Evolutionary conservation across 495 filamentous ascomycete genomes (phyloP), one percentile per base, ranked within the genome.

Genomic region (Penicillium roqueforti): DNA sequence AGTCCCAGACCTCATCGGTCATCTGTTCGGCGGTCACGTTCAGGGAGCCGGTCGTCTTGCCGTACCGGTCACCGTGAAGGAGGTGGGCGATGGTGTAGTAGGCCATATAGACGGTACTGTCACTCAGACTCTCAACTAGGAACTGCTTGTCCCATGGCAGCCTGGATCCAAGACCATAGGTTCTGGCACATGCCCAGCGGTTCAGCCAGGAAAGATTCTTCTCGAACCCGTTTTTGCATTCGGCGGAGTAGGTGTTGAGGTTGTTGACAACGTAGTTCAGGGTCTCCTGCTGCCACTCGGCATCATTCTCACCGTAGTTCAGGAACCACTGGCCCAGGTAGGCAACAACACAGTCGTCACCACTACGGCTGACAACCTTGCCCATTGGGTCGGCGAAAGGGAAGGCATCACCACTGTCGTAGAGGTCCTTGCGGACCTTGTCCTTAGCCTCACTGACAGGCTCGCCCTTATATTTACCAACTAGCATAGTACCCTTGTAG

Each of bases 1-100:
- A 96, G 71, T 98, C 92, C 92, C 92, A 98, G 29, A 96, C 87
- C 57, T 95, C 92, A 60, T 97, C 92, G 34, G 78, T 89, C 90
- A 98, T 93, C 71, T 97, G 89, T 11, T 91, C 87, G 1, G 92
- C 76, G 32, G 78, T 84, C 55, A 96, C 76, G 52, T 83, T 74
- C 22, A 85, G 72, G 26, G 79, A 66, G 47, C 92, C 92, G 47
- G 78, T 75, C 47, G 83, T 76, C 54, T 83, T 83, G 16, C 92
- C 92, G 57, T 88, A 96, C 25, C 91, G 82, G 61, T 90, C 86
- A 42, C 74, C 81, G 72, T 95, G 91, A 20, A 98, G 82, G 58
- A 86, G 80, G 68, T 96, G 92, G 10, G 89, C 85, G 57, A 98
- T 83, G 7, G 93, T 96, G 74, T 98, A 98, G 75, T 97, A 98